A percentile compares a stretch with the other conserved stretches of the same genome.
Conservation (phyloP, 129 eudicot genomes). For the Saposhnikovia divaricata region DNA sequence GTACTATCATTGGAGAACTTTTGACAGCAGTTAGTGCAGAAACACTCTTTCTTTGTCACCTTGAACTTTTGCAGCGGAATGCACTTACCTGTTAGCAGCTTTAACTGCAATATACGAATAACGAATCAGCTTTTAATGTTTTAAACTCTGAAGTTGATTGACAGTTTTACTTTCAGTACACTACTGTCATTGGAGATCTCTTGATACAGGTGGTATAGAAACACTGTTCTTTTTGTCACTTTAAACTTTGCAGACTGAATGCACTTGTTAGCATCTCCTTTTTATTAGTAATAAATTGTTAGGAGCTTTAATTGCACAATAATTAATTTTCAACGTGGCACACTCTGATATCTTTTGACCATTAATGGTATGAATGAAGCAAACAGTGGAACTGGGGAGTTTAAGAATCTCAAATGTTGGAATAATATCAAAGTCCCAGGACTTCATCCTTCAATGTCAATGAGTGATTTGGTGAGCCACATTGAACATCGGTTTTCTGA, state of each 20-base stretch:
- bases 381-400: slow-evolving; percentile 26
- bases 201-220: not conserved
- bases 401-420: slow-evolving; percentile 35
- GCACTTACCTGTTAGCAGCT: not conserved
- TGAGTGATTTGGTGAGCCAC: slow-evolving; percentile 73
- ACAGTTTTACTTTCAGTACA: not conserved
- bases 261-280: not conserved
- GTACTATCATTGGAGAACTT: not conserved
- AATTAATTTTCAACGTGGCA: not conserved
- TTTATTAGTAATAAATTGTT: not conserved
- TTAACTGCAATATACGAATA: not conserved
- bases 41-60: not conserved
- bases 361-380: slow-evolving; percentile 35
- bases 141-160: not conserved
- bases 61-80: not conserved
- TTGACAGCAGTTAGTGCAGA: not conserved
- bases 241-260: not conserved
- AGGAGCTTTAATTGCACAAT: not conserved
- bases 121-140: not conserved
- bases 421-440: slow-evolving; percentile 62
- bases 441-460: slow-evolving; percentile 64
- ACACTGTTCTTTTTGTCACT: not conserved
- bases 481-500: slow-evolving; percentile 65
- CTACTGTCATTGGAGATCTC: not conserved
- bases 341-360: not conserved